These are phyloP conservation scores for Euptelea pleiosperma DNA, from an alignment of 164 flowering plant genomes.

Conservation along the genomic window DNA sequence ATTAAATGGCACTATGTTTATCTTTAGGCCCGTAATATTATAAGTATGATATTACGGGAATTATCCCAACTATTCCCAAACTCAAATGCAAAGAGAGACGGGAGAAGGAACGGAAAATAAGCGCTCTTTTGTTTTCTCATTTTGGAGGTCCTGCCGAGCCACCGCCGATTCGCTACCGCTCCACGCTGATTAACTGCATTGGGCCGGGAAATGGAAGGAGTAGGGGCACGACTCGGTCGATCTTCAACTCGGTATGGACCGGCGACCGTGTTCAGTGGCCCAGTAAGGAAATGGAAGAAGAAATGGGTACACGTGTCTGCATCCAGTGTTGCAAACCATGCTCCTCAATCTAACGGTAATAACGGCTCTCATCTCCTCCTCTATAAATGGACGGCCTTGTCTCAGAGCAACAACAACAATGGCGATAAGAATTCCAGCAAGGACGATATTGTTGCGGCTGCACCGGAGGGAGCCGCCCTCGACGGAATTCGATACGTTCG, in stretches of 20 bases:
- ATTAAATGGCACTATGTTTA: no score
- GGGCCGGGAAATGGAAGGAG: constrained; percentile 68
- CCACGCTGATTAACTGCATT: no score
- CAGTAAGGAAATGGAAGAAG: constrained; percentile 97
- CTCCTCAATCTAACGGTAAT: constrained; percentile 33
- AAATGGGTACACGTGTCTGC: constrained; percentile 77
- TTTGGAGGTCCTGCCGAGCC: not conserved
- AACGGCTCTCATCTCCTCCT: constrained; percentile 68
- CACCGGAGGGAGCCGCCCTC: constrained; percentile 59
- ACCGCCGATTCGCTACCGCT: constrained; percentile 1
- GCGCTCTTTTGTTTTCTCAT: not conserved
- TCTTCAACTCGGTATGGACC: constrained; percentile 89
- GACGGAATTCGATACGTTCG: constrained; percentile 75
- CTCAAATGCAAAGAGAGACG: not conserved
- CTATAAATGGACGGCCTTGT: constrained; percentile 82
- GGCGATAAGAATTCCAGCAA: constrained; percentile 27
- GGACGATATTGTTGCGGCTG: constrained; percentile 27
- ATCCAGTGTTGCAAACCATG: constrained; percentile 20
- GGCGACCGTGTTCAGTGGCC: constrained; percentile 87
- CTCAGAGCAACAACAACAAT: constrained; percentile 33
- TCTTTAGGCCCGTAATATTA: no score
- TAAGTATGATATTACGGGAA: no score
- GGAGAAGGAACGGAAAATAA: not conserved
- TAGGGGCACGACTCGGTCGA: constrained; percentile 88
- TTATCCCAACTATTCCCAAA: no score